phyloP scores from a whole-genome alignment of 1,284 basidiomycete species.

The Ceraceosorus bombacis region DNA sequence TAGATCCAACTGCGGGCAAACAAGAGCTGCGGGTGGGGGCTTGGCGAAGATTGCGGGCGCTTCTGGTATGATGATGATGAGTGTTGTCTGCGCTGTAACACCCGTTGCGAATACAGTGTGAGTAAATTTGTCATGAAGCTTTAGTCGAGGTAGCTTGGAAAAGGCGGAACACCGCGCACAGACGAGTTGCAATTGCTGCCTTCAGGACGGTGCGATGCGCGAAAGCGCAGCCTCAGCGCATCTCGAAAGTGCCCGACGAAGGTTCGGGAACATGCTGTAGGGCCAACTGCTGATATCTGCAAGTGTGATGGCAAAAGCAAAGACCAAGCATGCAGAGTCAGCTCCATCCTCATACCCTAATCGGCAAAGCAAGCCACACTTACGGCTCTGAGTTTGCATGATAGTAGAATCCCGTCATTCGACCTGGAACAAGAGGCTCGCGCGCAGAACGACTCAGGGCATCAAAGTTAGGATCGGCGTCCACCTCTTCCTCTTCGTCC shows the following conservation, averaged over 20 bases:
- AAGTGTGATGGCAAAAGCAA: not conserved
- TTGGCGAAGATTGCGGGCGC: no score
- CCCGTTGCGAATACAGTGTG: no score
- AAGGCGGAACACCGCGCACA: no score
- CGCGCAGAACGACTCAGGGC: not conserved
- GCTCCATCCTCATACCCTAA: not conserved
- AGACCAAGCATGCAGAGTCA: not conserved
- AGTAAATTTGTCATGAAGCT: no score
- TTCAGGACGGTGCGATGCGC: no score
- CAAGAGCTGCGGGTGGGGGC: no score
- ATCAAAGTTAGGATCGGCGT: not conserved
- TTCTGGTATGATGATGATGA: no score
- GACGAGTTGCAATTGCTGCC: no score
- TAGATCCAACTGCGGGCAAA: no score
- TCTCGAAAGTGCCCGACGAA: slow-evolving; percentile 48
- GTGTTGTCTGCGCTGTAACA: no score
- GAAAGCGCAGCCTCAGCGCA: slow-evolving; percentile 37
- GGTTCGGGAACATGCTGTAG: slow-evolving; percentile 50
- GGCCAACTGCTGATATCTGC: slow-evolving; percentile 51
- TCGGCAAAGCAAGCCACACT: slow-evolving; percentile 45
- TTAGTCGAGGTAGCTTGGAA: no score
- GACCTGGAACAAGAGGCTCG: slow-evolving; percentile 17
- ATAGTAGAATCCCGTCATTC: slow-evolving; percentile 84
- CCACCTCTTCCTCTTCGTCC: not conserved
- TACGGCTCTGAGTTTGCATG: slow-evolving; percentile 81